Conservation (phyloP, 2,329 filamentous ascomycete genomes). For the Ophiostoma angusticollis region DNA sequence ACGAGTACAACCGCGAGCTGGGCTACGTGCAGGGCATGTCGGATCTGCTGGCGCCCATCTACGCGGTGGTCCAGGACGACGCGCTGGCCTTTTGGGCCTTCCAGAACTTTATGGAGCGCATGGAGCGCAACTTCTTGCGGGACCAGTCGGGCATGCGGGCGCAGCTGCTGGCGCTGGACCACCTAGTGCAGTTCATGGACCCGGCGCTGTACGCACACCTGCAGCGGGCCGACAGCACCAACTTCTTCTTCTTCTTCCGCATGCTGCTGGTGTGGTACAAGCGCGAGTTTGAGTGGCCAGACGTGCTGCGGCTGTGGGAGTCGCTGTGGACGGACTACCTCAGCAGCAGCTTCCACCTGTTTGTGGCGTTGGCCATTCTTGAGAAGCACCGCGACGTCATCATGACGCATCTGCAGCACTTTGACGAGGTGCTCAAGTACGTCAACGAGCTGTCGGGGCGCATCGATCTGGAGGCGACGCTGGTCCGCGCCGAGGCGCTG, state of each 20-base stretch:
- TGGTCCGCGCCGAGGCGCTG: slow-evolving; percentile 77
- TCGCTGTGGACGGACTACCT: slow-evolving; percentile 85
- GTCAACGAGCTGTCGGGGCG: slow-evolving; percentile 91
- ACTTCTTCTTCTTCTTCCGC: slow-evolving; percentile 99
- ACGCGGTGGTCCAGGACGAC: slow-evolving; percentile 95
- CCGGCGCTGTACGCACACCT: slow-evolving; percentile 87
- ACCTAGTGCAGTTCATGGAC: slow-evolving; percentile 93
- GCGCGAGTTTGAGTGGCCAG: slow-evolving; percentile 83
- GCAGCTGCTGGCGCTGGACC: slow-evolving; percentile 81
- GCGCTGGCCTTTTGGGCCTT: slow-evolving; percentile 96
- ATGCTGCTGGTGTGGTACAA: slow-evolving; percentile 99
- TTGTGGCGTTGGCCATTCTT: slow-evolving; percentile 83
- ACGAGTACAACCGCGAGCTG: slow-evolving; percentile 90
- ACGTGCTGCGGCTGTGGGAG: slow-evolving; percentile 85
- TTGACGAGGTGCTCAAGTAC: slow-evolving; percentile 96
- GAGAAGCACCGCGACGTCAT: slow-evolving; percentile 96
- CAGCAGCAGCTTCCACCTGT: slow-evolving; percentile 84
- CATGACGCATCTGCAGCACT: slow-evolving; percentile 84
- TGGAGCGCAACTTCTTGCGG: slow-evolving; percentile 93
- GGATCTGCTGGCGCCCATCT: slow-evolving; percentile 87
- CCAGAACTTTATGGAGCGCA: slow-evolving; percentile 89
- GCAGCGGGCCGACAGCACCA: slow-evolving; percentile 82
- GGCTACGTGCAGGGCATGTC: slow-evolving; percentile 99
- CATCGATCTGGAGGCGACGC: slow-evolving; percentile 77
- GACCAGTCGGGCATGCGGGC: slow-evolving; percentile 94